Evolutionary conservation across 176 grass and related monocot species (phyloP).

Genomic region (Coix lacrymajobi): DNA sequence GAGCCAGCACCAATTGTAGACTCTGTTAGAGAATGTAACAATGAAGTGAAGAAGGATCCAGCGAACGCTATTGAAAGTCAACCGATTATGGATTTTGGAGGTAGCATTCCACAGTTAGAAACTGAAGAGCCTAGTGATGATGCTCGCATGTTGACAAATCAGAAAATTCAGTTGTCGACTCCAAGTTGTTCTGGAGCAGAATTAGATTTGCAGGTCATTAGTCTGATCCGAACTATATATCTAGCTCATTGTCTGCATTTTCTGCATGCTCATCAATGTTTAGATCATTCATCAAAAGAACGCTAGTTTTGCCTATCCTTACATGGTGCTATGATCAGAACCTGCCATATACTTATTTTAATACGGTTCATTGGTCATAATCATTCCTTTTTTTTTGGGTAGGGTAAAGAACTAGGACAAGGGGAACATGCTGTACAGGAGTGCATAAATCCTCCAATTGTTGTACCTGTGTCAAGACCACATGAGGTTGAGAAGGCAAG

Average conservation of each 20-base stretch:
- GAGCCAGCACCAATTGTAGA: conserved; percentile 13
- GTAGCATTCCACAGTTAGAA: conserved; percentile 9
- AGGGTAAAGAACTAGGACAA: conserved; percentile 42
- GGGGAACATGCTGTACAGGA: conserved; percentile 29
- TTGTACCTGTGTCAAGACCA: conserved; percentile 77
- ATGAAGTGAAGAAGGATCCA: conserved; percentile 3
- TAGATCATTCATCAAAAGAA: conserved; percentile 3
- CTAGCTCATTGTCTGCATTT: neutral
- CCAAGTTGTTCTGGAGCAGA: conserved; percentile 23
- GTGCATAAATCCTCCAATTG: conserved; percentile 53
- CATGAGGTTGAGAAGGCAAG: conserved; percentile 75
- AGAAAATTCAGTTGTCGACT: conserved; percentile 25
- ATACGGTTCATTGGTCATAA: neutral
- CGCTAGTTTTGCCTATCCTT: conserved; percentile 6
- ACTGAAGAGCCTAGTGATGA: conserved; percentile 19
- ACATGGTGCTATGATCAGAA: neutral
- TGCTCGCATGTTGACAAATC: conserved; percentile 22
- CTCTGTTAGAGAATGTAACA: neutral
- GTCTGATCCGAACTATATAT: neutral
- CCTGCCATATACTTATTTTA: conserved; percentile 1
- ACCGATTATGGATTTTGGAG: conserved; percentile 1
- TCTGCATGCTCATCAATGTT: neutral
- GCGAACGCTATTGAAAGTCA: conserved; percentile 8
- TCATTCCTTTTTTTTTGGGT: conserved; percentile 18
- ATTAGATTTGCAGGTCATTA: conserved; percentile 38